Percentiles rank a stretch among this genome's conserved stretches.
Evolutionary conservation across 2,329 filamentous ascomycete species (phyloP).

Genomic region (Penicillium decumbens): DNA sequence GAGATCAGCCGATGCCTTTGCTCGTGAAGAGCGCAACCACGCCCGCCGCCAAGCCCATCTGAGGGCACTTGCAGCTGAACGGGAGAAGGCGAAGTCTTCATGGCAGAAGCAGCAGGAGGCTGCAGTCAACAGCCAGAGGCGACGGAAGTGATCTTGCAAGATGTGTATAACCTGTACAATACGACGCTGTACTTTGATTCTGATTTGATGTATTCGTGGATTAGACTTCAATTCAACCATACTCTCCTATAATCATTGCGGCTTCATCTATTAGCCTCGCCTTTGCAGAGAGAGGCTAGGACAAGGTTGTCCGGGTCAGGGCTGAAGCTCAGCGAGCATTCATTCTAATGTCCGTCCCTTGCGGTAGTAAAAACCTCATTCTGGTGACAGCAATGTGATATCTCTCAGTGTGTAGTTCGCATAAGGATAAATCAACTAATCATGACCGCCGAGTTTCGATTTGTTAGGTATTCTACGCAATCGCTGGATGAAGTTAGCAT

Average conservation of each 20-base stretch:
- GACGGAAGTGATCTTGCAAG: conserved; percentile 12
- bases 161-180: conserved; percentile 25
- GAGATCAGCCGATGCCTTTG: conserved; percentile 25
- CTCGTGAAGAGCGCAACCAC: conserved; percentile 36
- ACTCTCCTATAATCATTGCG: conserved; percentile 1
- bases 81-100: conserved; percentile 21
- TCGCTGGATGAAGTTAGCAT: too few relatives aligned
- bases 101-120: conserved; percentile 12
- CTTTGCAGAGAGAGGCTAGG: too few relatives aligned
- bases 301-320: too few relatives aligned
- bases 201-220: conserved; percentile 17
- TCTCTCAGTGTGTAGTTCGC: too few relatives aligned
- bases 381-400: too few relatives aligned
- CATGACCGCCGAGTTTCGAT: too few relatives aligned
- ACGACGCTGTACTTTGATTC: conserved; percentile 21
- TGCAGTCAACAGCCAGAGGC: neutral
- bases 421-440: too few relatives aligned
- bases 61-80: conserved; percentile 22
- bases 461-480: too few relatives aligned
- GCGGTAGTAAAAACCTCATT: too few relatives aligned
- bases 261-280: too few relatives aligned
- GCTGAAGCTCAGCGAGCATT: too few relatives aligned
- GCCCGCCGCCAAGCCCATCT: conserved; percentile 28
- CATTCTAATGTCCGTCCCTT: too few relatives aligned
- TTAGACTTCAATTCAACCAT: conserved; percentile 4